Evolutionary conservation across 495 filamentous ascomycete species (phyloP).

Genomic region (Cryomyces minteri): DNA sequence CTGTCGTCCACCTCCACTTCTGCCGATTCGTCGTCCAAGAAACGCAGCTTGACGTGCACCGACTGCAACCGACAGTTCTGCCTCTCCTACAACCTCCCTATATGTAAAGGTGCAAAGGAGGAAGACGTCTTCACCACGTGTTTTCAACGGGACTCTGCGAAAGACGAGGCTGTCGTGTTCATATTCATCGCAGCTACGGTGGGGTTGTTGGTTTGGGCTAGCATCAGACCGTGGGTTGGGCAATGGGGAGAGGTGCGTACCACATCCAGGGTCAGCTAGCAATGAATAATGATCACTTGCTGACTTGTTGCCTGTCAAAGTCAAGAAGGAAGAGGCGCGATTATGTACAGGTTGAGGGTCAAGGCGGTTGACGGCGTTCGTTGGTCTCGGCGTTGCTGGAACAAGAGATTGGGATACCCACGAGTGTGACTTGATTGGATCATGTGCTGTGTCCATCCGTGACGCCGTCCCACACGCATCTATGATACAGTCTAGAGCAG

Average conservation of each 20-base stretch:
- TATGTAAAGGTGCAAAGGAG: slow-evolving; percentile 70
- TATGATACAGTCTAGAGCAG: too few species aligned
- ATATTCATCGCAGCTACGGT: slow-evolving; percentile 78
- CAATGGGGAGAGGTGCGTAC: slow-evolving; percentile 28
- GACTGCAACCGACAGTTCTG: slow-evolving; percentile 91
- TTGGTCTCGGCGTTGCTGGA: too few species aligned
- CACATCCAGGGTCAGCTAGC: not conserved
- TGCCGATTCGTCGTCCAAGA: slow-evolving; percentile 2
- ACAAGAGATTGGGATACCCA: too few species aligned
- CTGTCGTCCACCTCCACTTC: not conserved
- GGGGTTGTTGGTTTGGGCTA: slow-evolving; percentile 69
- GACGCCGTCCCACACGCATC: too few species aligned
- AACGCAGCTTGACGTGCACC: slow-evolving; percentile 37
- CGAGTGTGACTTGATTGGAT: too few species aligned
- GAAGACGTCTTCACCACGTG: slow-evolving; percentile 79
- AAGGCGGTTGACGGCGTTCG: not conserved
- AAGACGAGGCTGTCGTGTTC: slow-evolving; percentile 81
- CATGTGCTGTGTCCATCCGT: too few species aligned
- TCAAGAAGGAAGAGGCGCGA: slow-evolving; percentile 7
- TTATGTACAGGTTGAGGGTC: slow-evolving; percentile 11
- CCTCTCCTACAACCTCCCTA: slow-evolving; percentile 62
- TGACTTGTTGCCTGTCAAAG: not conserved
- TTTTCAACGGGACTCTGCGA: slow-evolving; percentile 80
- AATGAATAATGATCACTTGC: too few species aligned
- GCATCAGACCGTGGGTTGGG: slow-evolving; percentile 43